A percentile compares a stretch with the other conserved stretches of the same genome.
These are phyloP conservation scores for Pseudogymnoascus verrucosus DNA, from an alignment of 2,329 filamentous ascomycete genomes.

Conservation along the genomic window DNA sequence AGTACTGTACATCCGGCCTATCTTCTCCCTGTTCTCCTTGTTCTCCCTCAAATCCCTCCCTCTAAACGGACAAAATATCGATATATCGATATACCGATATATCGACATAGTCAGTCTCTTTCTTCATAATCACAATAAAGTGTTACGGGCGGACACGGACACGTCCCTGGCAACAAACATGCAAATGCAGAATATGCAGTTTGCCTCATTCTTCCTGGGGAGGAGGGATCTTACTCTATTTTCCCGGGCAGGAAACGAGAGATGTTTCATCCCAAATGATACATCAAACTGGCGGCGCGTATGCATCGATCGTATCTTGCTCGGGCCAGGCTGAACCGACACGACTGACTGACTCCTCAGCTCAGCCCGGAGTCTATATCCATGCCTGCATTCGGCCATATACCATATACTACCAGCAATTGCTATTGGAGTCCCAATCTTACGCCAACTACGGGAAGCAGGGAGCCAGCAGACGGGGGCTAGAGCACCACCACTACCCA, in stretches of 20 bases:
- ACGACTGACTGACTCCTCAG: background rate
- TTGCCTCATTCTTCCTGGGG: background rate
- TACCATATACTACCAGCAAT: background rate
- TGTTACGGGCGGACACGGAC: background rate
- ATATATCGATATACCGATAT: background rate
- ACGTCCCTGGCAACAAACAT: background rate
- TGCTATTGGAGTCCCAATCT: background rate
- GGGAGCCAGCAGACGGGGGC: background rate
- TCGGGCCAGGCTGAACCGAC: background rate
- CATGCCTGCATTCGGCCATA: background rate
- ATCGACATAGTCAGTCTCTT: background rate
- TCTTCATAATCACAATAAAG: background rate
- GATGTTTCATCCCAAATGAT: background rate
- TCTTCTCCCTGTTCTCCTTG: no score
- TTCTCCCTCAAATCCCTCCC: background rate
- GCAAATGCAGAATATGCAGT: background rate
- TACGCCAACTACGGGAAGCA: slow-evolving; percentile 1
- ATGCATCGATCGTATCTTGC: background rate
- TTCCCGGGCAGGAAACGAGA: background rate
- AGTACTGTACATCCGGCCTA: background rate
- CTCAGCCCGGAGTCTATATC: background rate
- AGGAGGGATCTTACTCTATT: background rate
- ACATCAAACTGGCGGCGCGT: background rate
- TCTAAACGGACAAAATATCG: background rate
- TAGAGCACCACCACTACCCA: background rate